These are phyloP conservation scores for Rhodofomes roseus DNA, from an alignment of 1,284 basidiomycete species.

Conservation along the genomic window DNA sequence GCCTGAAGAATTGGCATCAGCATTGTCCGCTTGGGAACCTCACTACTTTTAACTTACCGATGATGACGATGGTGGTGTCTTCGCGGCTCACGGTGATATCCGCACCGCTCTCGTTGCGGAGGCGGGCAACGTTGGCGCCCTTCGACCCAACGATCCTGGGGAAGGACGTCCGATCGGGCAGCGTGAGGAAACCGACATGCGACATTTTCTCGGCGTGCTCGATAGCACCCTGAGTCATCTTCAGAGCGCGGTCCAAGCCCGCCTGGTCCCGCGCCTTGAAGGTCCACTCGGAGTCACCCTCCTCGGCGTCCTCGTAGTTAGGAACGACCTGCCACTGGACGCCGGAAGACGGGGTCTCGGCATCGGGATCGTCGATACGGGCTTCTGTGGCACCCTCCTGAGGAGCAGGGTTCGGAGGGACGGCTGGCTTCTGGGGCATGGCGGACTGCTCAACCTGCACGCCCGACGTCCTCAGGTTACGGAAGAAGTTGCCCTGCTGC, in stretches of 20 bases:
- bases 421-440: slow-evolving; percentile 61
- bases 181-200: slow-evolving; percentile 74
- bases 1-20: slow-evolving; percentile 38
- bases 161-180: slow-evolving; percentile 73
- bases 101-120: slow-evolving; percentile 83
- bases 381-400: slow-evolving; percentile 44
- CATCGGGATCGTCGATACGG: slow-evolving; percentile 78
- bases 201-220: slow-evolving; percentile 72
- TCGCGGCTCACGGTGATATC: slow-evolving; percentile 88
- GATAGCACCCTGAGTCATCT: slow-evolving; percentile 65
- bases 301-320: slow-evolving; percentile 77
- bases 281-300: slow-evolving; percentile 81
- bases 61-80: slow-evolving; percentile 79
- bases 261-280: slow-evolving; percentile 78
- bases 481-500: slow-evolving; percentile 84
- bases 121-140: slow-evolving; percentile 81
- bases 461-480: slow-evolving; percentile 71
- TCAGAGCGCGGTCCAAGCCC: slow-evolving; percentile 70
- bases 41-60: slow-evolving; percentile 51
- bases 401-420: slow-evolving; percentile 55
- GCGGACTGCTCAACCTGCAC: slow-evolving; percentile 78
- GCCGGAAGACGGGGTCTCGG: slow-evolving; percentile 37
- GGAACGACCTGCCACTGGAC: slow-evolving; percentile 71
- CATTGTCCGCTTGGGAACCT: background rate
- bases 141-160: slow-evolving; percentile 87